These are phyloP conservation scores for Globisporangium perplexum DNA, from an alignment of 352 stramenopile genomes.

Conservation along the genomic window DNA sequence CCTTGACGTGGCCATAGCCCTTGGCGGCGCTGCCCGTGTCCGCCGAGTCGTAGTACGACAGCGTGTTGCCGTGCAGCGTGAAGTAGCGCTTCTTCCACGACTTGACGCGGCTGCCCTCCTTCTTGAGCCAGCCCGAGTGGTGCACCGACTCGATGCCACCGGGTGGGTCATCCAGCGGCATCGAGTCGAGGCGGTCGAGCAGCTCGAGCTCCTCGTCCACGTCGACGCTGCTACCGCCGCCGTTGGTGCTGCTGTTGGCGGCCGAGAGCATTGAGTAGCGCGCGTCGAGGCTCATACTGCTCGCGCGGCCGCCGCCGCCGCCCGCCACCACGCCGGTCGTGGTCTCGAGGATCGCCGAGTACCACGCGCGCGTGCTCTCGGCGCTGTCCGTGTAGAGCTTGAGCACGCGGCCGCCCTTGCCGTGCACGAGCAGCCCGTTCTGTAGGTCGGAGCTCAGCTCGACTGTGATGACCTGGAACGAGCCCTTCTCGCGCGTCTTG, in stretches of 20 bases:
- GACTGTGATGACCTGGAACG: conserved; percentile 82
- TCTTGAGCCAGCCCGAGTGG: conserved; percentile 77
- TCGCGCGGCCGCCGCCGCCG: conserved; percentile 11
- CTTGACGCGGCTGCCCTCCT: conserved; percentile 73
- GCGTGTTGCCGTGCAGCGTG: conserved; percentile 60
- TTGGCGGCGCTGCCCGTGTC: conserved; percentile 71
- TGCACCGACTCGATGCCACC: conserved; percentile 40
- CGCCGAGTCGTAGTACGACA: conserved; percentile 82
- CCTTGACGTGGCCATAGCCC: conserved; percentile 68
- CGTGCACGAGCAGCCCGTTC: conserved; percentile 78
- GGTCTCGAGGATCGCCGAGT: conserved; percentile 69
- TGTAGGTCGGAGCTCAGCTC: conserved; percentile 78
- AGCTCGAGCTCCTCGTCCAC: conserved; percentile 51
- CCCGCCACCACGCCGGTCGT: conserved; percentile 20
- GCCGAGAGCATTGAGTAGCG: conserved; percentile 42
- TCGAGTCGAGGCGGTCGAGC: conserved; percentile 45
- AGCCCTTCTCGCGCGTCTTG: conserved; percentile 68
- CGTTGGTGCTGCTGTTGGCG: conserved; percentile 15
- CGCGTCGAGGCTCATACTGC: conserved; percentile 13
- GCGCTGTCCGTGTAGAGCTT: conserved; percentile 83
- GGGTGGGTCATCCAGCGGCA: conserved; percentile 49
- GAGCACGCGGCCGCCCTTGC: conserved; percentile 70
- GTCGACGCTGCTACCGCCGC: conserved; percentile 25
- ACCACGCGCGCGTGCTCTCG: conserved; percentile 65
- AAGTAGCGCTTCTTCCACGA: conserved; percentile 83